Evolutionary conservation across 228 moss, liverwort and hornwort species (phyloP).

Genomic region (Sphagnum fallax): DNA sequence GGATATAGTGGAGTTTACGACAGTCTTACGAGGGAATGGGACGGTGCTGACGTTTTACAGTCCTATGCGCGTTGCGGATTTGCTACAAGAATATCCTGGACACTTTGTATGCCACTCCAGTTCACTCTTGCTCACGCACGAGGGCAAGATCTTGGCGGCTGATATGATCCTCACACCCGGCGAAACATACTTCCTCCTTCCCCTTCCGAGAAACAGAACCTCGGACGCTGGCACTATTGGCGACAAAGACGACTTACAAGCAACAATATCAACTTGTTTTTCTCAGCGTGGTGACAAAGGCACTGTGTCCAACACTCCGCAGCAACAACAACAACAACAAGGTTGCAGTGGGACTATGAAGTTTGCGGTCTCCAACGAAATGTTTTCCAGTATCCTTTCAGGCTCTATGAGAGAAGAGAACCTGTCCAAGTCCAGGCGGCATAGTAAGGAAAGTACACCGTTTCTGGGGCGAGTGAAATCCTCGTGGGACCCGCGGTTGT

Average conservation of each 20-base stretch:
- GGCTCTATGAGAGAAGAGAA: conserved; percentile 19
- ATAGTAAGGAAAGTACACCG: not conserved
- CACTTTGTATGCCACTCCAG: conserved; percentile 53
- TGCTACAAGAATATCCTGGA: conserved; percentile 21
- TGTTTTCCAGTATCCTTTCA: conserved; percentile 31
- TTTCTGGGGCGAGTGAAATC: conserved; percentile 10
- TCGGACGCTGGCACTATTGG: not conserved
- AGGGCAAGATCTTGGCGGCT: conserved; percentile 33
- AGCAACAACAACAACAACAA: not conserved
- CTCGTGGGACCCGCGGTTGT: conserved; percentile 25
- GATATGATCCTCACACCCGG: conserved; percentile 20
- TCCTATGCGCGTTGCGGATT: conserved; percentile 26
- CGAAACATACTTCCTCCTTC: conserved; percentile 44
- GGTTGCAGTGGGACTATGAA: conserved; percentile 29
- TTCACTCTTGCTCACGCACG: conserved; percentile 33
- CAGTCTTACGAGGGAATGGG: conserved; percentile 32
- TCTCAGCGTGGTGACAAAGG: not conserved
- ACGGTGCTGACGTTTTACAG: conserved; percentile 27
- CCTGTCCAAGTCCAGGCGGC: not conserved
- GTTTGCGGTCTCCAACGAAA: conserved; percentile 41
- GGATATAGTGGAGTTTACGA: conserved; percentile 13
- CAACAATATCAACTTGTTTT: not conserved
- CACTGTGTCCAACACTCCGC: too few species aligned
- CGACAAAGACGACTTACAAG: too few species aligned
- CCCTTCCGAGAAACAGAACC: conserved; percentile 9